These are phyloP conservation scores for Aspergillus ustus DNA, from an alignment of 2,329 filamentous ascomycete species.

Conservation along the genomic window DNA sequence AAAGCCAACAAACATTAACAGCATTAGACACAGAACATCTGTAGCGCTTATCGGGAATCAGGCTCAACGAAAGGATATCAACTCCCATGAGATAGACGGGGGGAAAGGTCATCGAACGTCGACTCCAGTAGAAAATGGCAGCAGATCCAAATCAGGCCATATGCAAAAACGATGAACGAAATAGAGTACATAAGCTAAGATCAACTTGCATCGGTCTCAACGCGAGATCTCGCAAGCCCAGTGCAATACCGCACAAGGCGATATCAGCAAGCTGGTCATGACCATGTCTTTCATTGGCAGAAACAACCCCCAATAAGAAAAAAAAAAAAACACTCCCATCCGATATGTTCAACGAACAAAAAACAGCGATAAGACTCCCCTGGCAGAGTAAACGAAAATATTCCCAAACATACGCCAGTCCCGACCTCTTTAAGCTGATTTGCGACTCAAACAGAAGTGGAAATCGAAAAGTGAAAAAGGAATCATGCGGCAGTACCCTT, in stretches of 20 bases:
- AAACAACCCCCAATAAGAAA: conserved; percentile 15
- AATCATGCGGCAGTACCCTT: conserved; percentile 46
- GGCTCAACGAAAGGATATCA: conserved; percentile 24
- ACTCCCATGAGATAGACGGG: conserved; percentile 6
- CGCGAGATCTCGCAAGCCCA: conserved; percentile 8
- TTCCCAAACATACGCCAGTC: conserved; percentile 38
- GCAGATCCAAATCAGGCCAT: conserved; percentile 2
- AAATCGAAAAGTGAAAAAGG: conserved; percentile 17
- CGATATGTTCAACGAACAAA: conserved; percentile 30
- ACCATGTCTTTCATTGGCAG: conserved; percentile 20
- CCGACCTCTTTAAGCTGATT: conserved; percentile 30
- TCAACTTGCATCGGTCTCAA: conserved; percentile 19
- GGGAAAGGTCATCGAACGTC: conserved; percentile 15
- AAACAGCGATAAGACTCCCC: conserved; percentile 8
- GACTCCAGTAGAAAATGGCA: conserved; percentile 16
- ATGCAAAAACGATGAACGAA: conserved; percentile 30
- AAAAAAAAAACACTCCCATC: conserved; percentile 24
- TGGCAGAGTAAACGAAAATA: conserved; percentile 23
- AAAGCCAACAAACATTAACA: conserved; percentile 2
- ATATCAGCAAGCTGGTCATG: conserved; percentile 7
- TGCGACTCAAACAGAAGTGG: conserved; percentile 17
- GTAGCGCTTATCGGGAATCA: conserved; percentile 27
- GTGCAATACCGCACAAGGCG: conserved; percentile 1
- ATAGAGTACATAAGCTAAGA: conserved; percentile 37
- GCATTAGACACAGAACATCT: conserved; percentile 18